phyloP scores from a whole-genome alignment of 2,329 filamentous ascomycete genomes.

The Cyphellophora europaea region DNA sequence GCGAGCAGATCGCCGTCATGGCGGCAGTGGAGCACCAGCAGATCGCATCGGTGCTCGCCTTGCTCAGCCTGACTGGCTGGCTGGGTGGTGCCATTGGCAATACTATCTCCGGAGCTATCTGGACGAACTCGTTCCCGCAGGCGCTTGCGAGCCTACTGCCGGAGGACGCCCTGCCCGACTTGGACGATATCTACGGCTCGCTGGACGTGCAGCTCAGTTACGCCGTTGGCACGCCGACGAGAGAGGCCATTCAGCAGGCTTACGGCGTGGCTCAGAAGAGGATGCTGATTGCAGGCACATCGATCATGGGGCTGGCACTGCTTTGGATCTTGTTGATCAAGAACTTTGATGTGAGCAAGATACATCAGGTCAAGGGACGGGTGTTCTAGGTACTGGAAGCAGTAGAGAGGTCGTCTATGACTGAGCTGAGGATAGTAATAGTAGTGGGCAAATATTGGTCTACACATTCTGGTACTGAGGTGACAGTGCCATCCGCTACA shows the following conservation, averaged over 20 bases:
- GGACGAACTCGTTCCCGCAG: conserved; percentile 49
- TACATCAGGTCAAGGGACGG: conserved; percentile 41
- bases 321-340: conserved; percentile 37
- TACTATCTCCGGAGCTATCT: conserved; percentile 55
- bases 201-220: conserved; percentile 43
- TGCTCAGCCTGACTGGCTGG: conserved; percentile 50
- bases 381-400: conserved; percentile 40
- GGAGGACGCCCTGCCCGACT: conserved; percentile 15
- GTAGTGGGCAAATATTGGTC: too few species aligned
- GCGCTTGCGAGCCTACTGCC: conserved; percentile 44
- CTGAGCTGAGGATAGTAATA: too few species aligned
- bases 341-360: conserved; percentile 41
- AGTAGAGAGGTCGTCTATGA: too few species aligned
- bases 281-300: conserved; percentile 43
- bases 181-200: conserved; percentile 35
- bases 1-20: conserved; percentile 52
- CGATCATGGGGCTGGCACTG: conserved; percentile 33
- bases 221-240: conserved; percentile 37
- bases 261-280: conserved; percentile 47
- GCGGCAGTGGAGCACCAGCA: conserved; percentile 52
- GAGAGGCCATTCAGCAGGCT: conserved; percentile 49
- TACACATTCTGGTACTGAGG: too few species aligned
- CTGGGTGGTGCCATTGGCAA: conserved; percentile 53
- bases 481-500: too few species aligned
- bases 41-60: conserved; percentile 50